These are phyloP conservation scores for Alnus rubra DNA, from an alignment of 306 rosid species.

Conservation along the genomic window DNA sequence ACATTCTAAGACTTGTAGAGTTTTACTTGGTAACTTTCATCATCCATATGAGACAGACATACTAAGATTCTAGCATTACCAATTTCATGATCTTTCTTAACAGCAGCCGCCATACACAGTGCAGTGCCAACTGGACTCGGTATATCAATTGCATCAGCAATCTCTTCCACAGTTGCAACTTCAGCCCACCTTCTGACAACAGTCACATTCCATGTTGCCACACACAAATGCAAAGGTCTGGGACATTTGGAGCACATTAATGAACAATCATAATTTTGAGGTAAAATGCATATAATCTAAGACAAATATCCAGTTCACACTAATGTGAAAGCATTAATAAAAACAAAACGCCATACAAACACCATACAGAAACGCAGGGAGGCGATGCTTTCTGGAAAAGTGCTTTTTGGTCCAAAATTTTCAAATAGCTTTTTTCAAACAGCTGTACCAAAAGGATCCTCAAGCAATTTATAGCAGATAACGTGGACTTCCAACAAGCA, in stretches of 20 bases:
- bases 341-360: neutral
- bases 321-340: constrained; percentile 2
- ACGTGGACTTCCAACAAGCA: neutral
- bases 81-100: constrained; percentile 91
- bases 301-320: neutral
- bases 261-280: constrained; percentile 14
- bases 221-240: constrained; percentile 97
- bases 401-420: neutral
- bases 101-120: constrained; percentile 95
- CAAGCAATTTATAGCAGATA: neutral
- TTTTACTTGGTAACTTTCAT: neutral
- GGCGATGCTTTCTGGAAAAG: neutral
- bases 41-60: constrained; percentile 1
- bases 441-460: neutral
- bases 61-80: constrained; percentile 49
- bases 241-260: constrained; percentile 35
- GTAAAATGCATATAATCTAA: constrained; percentile 8
- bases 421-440: neutral
- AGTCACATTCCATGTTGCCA: constrained; percentile 88
- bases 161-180: constrained; percentile 79
- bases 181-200: constrained; percentile 96
- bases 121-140: constrained; percentile 86
- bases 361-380: neutral
- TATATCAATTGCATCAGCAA: constrained; percentile 82
- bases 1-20: neutral